Conservation (phyloP, 768 basidiomycete genomes). For the Favolaschia claudopus region DNA sequence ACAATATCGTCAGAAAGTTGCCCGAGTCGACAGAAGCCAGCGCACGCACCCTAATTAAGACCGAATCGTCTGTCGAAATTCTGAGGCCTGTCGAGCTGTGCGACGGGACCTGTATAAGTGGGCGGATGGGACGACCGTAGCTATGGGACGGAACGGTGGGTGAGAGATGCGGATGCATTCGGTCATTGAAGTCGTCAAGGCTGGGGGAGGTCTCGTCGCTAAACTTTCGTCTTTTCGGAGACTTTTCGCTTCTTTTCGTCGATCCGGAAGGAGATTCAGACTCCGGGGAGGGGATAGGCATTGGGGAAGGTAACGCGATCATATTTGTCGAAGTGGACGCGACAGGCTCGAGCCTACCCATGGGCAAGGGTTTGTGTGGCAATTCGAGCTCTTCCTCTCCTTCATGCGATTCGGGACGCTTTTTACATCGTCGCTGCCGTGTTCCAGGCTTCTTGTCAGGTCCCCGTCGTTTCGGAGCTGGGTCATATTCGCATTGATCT, state of each 20-base stretch:
- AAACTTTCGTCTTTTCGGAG: not conserved
- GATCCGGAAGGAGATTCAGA: not conserved
- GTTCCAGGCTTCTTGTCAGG: slow-evolving; percentile 67
- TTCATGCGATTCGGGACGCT: slow-evolving; percentile 54
- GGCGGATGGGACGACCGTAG: slow-evolving; percentile 5
- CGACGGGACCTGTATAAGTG: not conserved
- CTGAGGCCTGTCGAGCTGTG: not conserved
- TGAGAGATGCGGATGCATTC: not conserved
- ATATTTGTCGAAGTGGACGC: not conserved
- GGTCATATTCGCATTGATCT: slow-evolving; percentile 61
- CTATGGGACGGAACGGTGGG: not conserved
- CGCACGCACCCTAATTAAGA: slow-evolving; percentile 6
- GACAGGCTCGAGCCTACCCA: not conserved
- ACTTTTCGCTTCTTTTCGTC: not conserved
- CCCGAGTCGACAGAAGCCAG: no score
- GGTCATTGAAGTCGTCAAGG: not conserved
- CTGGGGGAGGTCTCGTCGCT: not conserved
- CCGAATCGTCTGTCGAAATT: slow-evolving; percentile 15
- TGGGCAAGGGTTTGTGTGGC: not conserved
- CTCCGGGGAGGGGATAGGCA: not conserved
- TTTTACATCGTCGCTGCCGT: slow-evolving; percentile 64
- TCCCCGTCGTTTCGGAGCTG: slow-evolving; percentile 62
- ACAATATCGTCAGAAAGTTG: not conserved
- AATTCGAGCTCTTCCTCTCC: slow-evolving; percentile 12
- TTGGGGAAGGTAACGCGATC: slow-evolving; percentile 7